These are phyloP conservation scores for Pochonia chlamydosporia DNA, from an alignment of 2,329 filamentous ascomycete species.

Conservation along the genomic window DNA sequence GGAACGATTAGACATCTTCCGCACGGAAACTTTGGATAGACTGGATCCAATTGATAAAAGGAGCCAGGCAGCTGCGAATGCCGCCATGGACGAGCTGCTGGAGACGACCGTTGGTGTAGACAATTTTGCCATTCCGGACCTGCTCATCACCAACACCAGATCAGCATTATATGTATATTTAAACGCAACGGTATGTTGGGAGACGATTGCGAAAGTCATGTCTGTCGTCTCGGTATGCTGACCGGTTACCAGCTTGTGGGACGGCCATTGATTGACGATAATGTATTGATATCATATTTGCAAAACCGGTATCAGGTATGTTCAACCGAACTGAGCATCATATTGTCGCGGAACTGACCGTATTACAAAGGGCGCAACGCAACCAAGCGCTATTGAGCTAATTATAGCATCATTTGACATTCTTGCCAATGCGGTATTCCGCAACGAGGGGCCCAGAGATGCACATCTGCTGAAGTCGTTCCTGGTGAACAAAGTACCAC, in stretches of 20 bases:
- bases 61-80: constrained; percentile 39
- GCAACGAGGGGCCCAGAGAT: constrained; percentile 46
- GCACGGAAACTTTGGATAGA: constrained; percentile 48
- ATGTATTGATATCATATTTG: constrained; percentile 70
- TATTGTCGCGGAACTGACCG: constrained; percentile 7
- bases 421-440: constrained; percentile 78
- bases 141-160: constrained; percentile 68
- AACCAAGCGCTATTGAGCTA: constrained; percentile 72
- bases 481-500: constrained; percentile 62
- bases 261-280: constrained; percentile 78
- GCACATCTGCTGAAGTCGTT: constrained; percentile 81
- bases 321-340: not conserved
- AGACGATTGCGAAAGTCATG: not conserved
- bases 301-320: constrained; percentile 76
- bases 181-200: constrained; percentile 62
- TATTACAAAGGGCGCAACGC: constrained; percentile 59
- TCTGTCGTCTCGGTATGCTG: not conserved
- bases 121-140: constrained; percentile 52
- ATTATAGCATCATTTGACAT: constrained; percentile 87
- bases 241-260: constrained; percentile 58
- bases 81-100: constrained; percentile 50
- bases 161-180: constrained; percentile 82
- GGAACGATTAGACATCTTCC: constrained; percentile 50
- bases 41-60: constrained; percentile 51
- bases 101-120: constrained; percentile 52